Percentiles rank a stretch among this genome's conserved stretches.
Conservation (phyloP, 345 rosid genomes). For the Murraya koenigii region DNA sequence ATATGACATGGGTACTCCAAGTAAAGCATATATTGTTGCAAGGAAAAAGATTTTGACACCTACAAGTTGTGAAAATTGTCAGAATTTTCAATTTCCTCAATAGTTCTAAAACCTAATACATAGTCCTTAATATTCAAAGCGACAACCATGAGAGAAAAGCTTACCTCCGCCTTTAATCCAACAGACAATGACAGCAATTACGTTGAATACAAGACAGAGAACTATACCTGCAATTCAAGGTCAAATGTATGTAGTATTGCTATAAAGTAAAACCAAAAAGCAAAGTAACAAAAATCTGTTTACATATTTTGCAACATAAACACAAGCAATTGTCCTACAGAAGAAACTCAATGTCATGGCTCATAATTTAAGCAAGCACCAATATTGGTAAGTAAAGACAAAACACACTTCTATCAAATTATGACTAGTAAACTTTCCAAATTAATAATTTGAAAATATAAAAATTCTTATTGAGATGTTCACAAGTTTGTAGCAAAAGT, state of each 20-base stretch:
- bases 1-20: constrained; percentile 87
- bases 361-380: background rate
- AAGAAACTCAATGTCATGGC: background rate
- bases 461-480: background rate
- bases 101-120: constrained; percentile 9
- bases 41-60: constrained; percentile 94
- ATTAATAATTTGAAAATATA: background rate
- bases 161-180: constrained; percentile 98
- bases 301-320: background rate
- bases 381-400: background rate
- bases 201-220: constrained; percentile 81
- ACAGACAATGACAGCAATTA: constrained; percentile 74
- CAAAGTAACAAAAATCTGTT: background rate
- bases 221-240: constrained; percentile 62
- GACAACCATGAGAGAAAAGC: constrained; percentile 12
- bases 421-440: constrained; percentile 1
- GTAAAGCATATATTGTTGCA: constrained; percentile 74
- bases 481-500: background rate
- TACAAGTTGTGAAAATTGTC: constrained; percentile 25
- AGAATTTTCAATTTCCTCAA: constrained; percentile 15
- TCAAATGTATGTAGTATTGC: background rate
- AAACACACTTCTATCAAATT: background rate
- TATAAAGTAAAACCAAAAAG: no score
- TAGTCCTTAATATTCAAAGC: background rate
- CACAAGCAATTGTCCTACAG: background rate